These are phyloP conservation scores for Cladosporium sp. DNA, from an alignment of 2,329 filamentous ascomycete genomes.

Conservation along the genomic window DNA sequence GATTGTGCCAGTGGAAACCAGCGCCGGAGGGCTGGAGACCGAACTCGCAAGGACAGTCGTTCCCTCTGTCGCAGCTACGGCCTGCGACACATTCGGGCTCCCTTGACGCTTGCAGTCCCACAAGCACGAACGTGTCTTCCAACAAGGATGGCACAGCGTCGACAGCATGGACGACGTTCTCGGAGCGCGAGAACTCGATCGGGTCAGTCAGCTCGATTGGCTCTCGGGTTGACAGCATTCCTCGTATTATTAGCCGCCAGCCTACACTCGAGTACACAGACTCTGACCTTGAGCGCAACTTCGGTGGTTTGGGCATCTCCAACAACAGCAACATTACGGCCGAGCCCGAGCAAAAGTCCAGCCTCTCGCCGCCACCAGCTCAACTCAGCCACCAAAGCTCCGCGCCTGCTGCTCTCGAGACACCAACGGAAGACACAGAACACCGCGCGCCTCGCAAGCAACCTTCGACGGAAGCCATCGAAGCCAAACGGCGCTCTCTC, in stretches of 20 bases:
- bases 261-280: slow-evolving; percentile 70
- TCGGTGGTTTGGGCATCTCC: slow-evolving; percentile 65
- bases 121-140: slow-evolving; percentile 68
- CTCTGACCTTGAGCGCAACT: slow-evolving; percentile 39
- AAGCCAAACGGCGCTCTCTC: slow-evolving; percentile 65
- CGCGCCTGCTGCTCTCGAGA: slow-evolving; percentile 47
- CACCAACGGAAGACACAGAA: neutral
- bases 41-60: slow-evolving; percentile 32
- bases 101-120: slow-evolving; percentile 65
- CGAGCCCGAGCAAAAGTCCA: slow-evolving; percentile 17
- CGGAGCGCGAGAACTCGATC: slow-evolving; percentile 68
- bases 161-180: slow-evolving; percentile 6
- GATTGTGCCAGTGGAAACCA: slow-evolving; percentile 89
- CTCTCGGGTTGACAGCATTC: slow-evolving; percentile 60
- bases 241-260: slow-evolving; percentile 68
- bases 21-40: slow-evolving; percentile 56
- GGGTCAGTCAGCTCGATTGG: slow-evolving; percentile 64
- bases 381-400: slow-evolving; percentile 59
- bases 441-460: slow-evolving; percentile 47
- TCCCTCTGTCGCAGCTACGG: slow-evolving; percentile 57
- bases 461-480: slow-evolving; percentile 67
- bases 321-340: slow-evolving; percentile 17
- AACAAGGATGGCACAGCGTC: slow-evolving; percentile 45
- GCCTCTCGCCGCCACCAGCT: slow-evolving; percentile 36
- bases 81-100: slow-evolving; percentile 42